Percentiles rank a stretch among this genome's conserved stretches.
Evolutionary conservation across 306 rosid genomes (phyloP).

Genomic region (Geum urbanum): DNA sequence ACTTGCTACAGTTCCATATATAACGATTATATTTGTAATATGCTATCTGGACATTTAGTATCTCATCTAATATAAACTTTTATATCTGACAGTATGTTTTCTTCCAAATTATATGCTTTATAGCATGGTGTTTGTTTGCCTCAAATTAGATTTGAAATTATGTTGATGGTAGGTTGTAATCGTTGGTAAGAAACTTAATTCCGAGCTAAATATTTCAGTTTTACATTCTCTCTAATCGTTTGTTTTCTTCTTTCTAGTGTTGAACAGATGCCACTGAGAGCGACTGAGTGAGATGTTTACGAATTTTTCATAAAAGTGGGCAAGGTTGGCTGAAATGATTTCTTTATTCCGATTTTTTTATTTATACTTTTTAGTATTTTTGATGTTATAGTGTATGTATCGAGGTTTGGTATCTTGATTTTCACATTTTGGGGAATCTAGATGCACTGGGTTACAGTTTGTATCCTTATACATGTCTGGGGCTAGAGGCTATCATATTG

Average conservation of each 20-base stretch:
- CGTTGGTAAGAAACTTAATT: neutral
- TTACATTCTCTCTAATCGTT: conserved; percentile 18
- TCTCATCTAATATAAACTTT: neutral
- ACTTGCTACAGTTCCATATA: neutral
- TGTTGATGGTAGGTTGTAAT: neutral
- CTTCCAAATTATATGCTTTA: neutral
- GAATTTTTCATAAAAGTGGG: conserved; percentile 95
- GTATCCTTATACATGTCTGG: conserved; percentile 7
- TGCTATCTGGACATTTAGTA: neutral
- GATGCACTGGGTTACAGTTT: neutral
- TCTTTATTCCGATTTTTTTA: neutral
- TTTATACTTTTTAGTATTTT: neutral
- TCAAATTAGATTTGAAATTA: neutral
- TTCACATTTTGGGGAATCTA: conserved; percentile 1
- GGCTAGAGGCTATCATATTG: neutral
- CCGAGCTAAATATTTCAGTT: neutral
- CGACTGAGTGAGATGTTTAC: conserved; percentile 85
- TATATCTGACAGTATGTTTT: neutral
- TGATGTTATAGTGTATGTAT: neutral
- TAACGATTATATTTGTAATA: neutral
- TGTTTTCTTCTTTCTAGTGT: conserved; percentile 27
- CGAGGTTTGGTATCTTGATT: neutral
- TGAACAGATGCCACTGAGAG: conserved; percentile 91
- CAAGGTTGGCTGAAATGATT: conserved; percentile 56
- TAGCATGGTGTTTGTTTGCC: neutral